Conservation (phyloP, 2,329 filamentous ascomycete genomes). For the Macroventuria anomochaeta region DNA sequence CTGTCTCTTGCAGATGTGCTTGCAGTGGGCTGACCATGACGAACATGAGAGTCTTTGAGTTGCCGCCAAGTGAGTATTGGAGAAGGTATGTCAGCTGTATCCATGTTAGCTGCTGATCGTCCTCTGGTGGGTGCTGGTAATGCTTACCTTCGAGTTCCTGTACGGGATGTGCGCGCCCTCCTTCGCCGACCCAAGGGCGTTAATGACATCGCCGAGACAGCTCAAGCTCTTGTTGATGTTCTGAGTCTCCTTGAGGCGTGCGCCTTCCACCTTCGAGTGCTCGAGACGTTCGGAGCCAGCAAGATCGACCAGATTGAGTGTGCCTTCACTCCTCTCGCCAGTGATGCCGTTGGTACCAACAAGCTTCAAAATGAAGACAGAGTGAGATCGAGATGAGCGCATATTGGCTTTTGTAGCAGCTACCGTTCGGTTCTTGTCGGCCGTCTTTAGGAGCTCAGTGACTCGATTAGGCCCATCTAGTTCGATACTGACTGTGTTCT, state of each 20-base stretch:
- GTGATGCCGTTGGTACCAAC: conserved; percentile 73
- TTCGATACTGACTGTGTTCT: conserved; percentile 77
- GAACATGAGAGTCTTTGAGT: conserved; percentile 98
- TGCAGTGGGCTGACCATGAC: conserved; percentile 96
- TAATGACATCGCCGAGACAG: conserved; percentile 92
- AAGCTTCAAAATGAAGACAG: conserved; percentile 86
- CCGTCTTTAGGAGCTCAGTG: conserved; percentile 78
- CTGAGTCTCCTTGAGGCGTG: conserved; percentile 89
- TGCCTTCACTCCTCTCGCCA: conserved; percentile 86
- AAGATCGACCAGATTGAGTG: conserved; percentile 92
- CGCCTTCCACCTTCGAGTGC: conserved; percentile 84
- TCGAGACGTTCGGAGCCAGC: conserved; percentile 91
- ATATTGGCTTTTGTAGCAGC: conserved; percentile 98
- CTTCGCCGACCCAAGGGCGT: conserved; percentile 83
- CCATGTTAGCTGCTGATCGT: conserved; percentile 19
- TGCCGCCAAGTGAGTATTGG: conserved; percentile 92
- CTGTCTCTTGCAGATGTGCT: conserved; percentile 87
- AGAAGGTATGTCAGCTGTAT: conserved; percentile 83
- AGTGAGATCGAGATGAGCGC: conserved; percentile 91
- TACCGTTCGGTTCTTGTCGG: conserved; percentile 85
- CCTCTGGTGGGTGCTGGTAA: too few species aligned
- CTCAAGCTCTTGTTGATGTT: conserved; percentile 96
- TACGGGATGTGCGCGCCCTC: conserved; percentile 85
- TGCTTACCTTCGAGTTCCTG: conserved; percentile 83
- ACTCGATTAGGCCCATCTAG: conserved; percentile 83